These are phyloP conservation scores for Melampsora americana DNA, from an alignment of 1,284 basidiomycete species.

Conservation along the genomic window DNA sequence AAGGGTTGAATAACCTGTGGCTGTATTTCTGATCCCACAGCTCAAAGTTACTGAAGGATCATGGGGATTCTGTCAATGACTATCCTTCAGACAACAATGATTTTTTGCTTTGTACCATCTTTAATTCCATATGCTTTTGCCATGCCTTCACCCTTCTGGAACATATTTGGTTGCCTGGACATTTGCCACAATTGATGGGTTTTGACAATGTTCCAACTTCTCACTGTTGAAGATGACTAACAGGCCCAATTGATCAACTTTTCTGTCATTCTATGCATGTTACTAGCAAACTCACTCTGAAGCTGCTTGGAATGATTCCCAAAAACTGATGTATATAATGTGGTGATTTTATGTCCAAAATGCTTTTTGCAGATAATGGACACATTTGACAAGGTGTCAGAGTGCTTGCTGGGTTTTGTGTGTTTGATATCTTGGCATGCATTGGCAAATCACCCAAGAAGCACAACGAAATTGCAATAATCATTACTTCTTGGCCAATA, in stretches of 20 bases:
- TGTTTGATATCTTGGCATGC: background rate
- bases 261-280: too few species aligned
- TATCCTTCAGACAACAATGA: background rate
- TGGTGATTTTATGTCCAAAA: background rate
- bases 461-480: background rate
- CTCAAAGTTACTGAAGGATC: background rate
- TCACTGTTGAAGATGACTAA: too few species aligned
- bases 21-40: background rate
- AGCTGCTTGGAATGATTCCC: too few species aligned
- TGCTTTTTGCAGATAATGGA: background rate
- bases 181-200: too few species aligned
- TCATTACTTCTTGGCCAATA: background rate
- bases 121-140: background rate
- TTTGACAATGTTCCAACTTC: too few species aligned
- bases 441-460: background rate
- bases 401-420: background rate
- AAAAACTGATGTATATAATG: too few species aligned
- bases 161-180: too few species aligned
- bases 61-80: background rate
- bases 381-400: slow-evolving; percentile 10
- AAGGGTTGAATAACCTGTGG: background rate
- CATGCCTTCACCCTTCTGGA: too few species aligned
- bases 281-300: too few species aligned
- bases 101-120: background rate
- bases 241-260: too few species aligned